Evolutionary conservation across 202 grass and related monocot species (phyloP).

Genomic region (Schoenoplectus tabernaemontani): DNA sequence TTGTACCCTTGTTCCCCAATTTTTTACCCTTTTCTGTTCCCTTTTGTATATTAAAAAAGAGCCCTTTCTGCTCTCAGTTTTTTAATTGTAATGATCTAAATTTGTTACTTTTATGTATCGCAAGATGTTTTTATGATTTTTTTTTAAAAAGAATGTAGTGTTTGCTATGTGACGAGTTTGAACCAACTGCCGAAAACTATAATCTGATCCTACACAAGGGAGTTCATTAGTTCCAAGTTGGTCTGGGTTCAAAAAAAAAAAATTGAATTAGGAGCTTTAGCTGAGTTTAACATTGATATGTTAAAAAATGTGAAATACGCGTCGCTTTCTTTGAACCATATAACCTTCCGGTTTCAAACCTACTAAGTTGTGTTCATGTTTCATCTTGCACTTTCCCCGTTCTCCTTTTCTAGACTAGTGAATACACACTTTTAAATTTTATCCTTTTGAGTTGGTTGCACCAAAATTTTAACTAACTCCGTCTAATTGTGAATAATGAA

Average conservation of each 20-base stretch:
- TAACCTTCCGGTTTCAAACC: not conserved
- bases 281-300: not conserved
- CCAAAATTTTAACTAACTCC: not conserved
- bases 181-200: not conserved
- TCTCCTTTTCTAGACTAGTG: not conserved
- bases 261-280: not conserved
- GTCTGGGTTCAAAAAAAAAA: too few relatives aligned
- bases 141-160: not conserved
- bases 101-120: not conserved
- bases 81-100: not conserved
- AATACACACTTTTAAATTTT: not conserved
- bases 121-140: not conserved
- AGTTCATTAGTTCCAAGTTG: too few relatives aligned
- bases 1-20: not conserved
- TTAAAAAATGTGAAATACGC: not conserved
- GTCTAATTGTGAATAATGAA: not conserved
- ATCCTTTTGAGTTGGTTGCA: not conserved
- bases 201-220: not conserved
- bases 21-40: not conserved
- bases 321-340: not conserved
- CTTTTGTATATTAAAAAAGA: not conserved
- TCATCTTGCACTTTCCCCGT: not conserved
- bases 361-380: not conserved
- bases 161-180: not conserved
- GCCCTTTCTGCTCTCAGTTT: not conserved